These are phyloP conservation scores for Botrytis medusae DNA, from an alignment of 2,329 filamentous ascomycete species.

Conservation along the genomic window DNA sequence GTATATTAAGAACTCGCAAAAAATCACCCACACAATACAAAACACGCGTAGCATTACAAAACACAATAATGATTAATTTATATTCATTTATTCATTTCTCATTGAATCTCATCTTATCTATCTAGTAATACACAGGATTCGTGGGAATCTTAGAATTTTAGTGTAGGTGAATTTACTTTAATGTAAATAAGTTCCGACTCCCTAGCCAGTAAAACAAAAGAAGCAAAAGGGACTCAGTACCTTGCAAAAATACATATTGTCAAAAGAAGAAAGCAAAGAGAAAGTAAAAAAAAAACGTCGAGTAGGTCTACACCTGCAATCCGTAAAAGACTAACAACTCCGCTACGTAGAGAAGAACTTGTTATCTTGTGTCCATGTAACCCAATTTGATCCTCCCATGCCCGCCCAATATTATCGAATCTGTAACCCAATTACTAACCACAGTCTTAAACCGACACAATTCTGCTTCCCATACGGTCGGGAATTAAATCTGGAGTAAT, in stretches of 20 bases:
- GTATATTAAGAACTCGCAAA: not conserved
- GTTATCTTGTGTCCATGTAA: not conserved
- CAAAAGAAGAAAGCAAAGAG: not conserved
- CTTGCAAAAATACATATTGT: not conserved
- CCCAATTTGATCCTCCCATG: not conserved
- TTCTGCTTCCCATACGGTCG: constrained; percentile 43
- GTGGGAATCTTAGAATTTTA: not conserved
- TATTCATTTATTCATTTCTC: constrained; percentile 5
- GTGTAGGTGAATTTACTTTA: not conserved
- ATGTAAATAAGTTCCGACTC: not conserved
- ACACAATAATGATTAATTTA: not conserved
- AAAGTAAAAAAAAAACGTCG: not conserved
- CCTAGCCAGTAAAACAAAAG: not conserved
- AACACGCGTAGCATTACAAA: not conserved
- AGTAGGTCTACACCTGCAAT: not conserved
- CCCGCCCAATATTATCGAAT: not conserved
- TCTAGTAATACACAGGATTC: not conserved
- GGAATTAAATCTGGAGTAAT: constrained; percentile 61
- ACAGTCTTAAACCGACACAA: constrained; percentile 13
- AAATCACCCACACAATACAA: not conserved
- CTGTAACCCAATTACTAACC: not conserved
- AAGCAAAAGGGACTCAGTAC: not conserved
- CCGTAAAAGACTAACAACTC: not conserved
- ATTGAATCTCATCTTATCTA: not conserved
- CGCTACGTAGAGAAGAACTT: not conserved